Evolutionary conservation across 805 yeast genomes (phyloP).

Genomic region (Candida oleophila): DNA sequence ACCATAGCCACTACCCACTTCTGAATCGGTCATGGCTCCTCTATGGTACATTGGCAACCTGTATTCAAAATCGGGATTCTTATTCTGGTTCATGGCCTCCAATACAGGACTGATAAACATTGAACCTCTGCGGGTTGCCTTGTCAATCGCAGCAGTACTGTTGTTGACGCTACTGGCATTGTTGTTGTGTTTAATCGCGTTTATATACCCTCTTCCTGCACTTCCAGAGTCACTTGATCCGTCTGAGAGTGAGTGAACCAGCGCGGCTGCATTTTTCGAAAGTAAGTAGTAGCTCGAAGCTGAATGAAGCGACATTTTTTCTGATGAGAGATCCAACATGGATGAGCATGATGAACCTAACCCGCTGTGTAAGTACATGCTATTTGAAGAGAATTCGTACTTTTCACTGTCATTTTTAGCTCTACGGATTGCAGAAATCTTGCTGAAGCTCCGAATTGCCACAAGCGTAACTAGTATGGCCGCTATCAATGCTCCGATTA

Average conservation of each 20-base stretch:
- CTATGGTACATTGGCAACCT: constrained; percentile 16
- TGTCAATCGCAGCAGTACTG: constrained; percentile 13
- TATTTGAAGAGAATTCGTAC: constrained; percentile 2
- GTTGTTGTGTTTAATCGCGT: constrained; percentile 16
- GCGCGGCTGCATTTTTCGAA: constrained; percentile 1
- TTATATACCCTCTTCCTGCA: constrained; percentile 29
- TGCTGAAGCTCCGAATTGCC: constrained; percentile 19
- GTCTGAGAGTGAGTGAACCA: neutral
- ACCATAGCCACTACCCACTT: constrained; percentile 1
- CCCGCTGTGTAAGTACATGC: constrained; percentile 3
- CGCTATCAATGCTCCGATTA: constrained; percentile 36
- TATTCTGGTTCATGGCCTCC: constrained; percentile 25
- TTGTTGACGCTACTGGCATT: neutral
- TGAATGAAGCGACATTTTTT: constrained; percentile 1
- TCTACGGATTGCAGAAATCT: constrained; percentile 18
- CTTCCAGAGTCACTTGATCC: neutral
- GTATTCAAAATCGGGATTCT: constrained; percentile 7
- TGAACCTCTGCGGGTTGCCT: constrained; percentile 29
- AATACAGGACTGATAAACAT: constrained; percentile 55
- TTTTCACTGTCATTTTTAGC: constrained; percentile 6
- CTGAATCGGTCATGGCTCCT: neutral
- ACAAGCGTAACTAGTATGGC: constrained; percentile 15
- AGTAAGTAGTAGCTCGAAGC: constrained; percentile 3
- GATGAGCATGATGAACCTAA: constrained; percentile 2
- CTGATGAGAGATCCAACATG: constrained; percentile 3